Evolutionary conservation across 176 grass and related monocot genomes (phyloP), one percentile per base, ranked within the genome.

Genomic region (Raddia distichophylla): DNA sequence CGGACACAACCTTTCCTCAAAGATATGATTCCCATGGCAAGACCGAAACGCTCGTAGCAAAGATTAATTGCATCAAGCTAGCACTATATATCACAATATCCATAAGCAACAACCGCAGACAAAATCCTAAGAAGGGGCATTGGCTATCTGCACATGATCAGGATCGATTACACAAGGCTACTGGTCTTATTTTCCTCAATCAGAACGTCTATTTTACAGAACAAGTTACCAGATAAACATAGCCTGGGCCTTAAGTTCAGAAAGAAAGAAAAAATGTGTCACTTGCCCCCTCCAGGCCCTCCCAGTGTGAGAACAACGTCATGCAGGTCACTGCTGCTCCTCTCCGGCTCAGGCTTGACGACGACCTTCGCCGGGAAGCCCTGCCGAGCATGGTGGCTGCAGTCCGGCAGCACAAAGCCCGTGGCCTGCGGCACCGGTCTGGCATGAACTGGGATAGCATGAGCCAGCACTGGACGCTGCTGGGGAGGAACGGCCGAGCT

Each of bases 241-340:
- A 8, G 69, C 43, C 15, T 35, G 65, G 66, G 77, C 53, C 27
- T 48, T 48, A 48, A 11, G 58, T 67, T 55, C 5, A 37, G 33
- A 14, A 11, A n/a, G 11, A 47, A 82, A n/a, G 46, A 11, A n/a
- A 15, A 47, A 77, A n/a, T 46, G 40, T 18, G 45, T 85, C 80
- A 91, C 71, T 85, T 89, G 74, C 80, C 79, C 35, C 73, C 86
- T 77, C 92, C 95, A 6, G 96, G 93, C 52, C 93, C 96, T 86
- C 96, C 96, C 55, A 99, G 85, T 42, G 96, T 93, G 65, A 99
- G 86, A 67, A 99, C 91, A 40, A 99, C 93, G 81, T 91, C 93
- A 64, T 93, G 93, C 17, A 99, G 80, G 69, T 99, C 96, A 20
- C 82, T 89, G 50, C 65, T 70, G 68, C 80, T 73, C 74, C 93